Conservation (phyloP, 352 stramenopile species). For the Pythium pyrilobum region DNA sequence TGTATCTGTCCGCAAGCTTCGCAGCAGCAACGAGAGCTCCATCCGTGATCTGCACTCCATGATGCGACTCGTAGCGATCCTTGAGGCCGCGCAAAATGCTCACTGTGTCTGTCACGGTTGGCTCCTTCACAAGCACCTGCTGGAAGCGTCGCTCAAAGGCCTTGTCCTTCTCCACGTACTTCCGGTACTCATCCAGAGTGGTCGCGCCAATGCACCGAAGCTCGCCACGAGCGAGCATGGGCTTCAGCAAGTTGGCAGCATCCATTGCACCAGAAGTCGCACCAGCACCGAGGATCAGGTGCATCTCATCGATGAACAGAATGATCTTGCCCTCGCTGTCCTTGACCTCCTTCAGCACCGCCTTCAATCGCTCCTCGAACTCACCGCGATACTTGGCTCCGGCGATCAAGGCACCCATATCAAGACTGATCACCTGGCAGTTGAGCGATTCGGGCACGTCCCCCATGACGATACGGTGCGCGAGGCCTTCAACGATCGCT, state of each 20-base stretch:
- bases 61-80: slow-evolving; percentile 96
- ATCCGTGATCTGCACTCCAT: slow-evolving; percentile 95
- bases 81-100: slow-evolving; percentile 95
- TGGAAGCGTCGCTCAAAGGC: slow-evolving; percentile 98
- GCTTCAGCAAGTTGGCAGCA: slow-evolving; percentile 97
- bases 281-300: slow-evolving; percentile 95
- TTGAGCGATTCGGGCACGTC: slow-evolving; percentile 94
- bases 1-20: slow-evolving; percentile 92
- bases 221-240: slow-evolving; percentile 94
- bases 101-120: slow-evolving; percentile 93
- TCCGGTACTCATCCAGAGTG: slow-evolving; percentile 96
- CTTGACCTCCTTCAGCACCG: slow-evolving; percentile 92
- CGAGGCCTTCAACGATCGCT: slow-evolving; percentile 93
- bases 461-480: slow-evolving; percentile 94
- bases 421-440: slow-evolving; percentile 89
- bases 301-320: slow-evolving; percentile 98
- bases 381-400: slow-evolving; percentile 98
- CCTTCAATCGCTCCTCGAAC: slow-evolving; percentile 97
- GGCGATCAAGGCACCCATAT: slow-evolving; percentile 96
- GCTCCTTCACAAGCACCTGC: slow-evolving; percentile 93
- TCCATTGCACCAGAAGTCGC: slow-evolving; percentile 93
- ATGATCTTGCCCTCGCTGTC: slow-evolving; percentile 95
- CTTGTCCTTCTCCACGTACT: slow-evolving; percentile 98
- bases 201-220: slow-evolving; percentile 97
- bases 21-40: slow-evolving; percentile 91